Conservation (phyloP, 1,284 basidiomycete species). For the Volvariella volvacea region DNA sequence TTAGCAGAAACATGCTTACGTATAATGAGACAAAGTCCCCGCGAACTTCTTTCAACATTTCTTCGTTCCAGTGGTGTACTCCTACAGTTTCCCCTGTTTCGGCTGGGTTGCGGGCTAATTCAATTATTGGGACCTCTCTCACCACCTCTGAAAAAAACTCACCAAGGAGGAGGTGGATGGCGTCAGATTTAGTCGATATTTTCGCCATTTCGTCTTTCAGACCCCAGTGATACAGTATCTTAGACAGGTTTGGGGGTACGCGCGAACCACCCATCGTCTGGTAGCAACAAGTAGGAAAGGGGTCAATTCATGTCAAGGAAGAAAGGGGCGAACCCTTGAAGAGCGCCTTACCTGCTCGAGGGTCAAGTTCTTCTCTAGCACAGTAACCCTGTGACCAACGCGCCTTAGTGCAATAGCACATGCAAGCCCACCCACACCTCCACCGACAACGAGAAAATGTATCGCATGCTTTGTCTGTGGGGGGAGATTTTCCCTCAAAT, state of each 20-base stretch:
- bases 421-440: constrained; percentile 45
- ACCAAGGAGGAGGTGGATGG: constrained; percentile 30
- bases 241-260: constrained; percentile 49
- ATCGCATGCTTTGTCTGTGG: constrained; percentile 22
- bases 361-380: constrained; percentile 40
- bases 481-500: neutral
- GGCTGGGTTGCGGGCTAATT: constrained; percentile 10
- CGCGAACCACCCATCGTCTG: constrained; percentile 34
- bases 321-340: neutral
- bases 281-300: neutral
- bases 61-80: constrained; percentile 44
- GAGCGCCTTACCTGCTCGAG: constrained; percentile 29
- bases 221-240: constrained; percentile 53
- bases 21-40: constrained; percentile 47
- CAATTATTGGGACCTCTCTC: neutral
- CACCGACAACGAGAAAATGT: constrained; percentile 43
- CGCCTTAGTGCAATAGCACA: constrained; percentile 47
- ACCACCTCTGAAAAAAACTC: constrained; percentile 1
- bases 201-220: constrained; percentile 29
- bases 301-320: constrained; percentile 8
- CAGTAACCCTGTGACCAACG: constrained; percentile 46
- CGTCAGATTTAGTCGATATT: constrained; percentile 31
- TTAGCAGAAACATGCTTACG: constrained; percentile 27
- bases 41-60: constrained; percentile 45
- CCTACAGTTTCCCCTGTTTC: constrained; percentile 44